Conservation (phyloP, 148 eudicot genomes). For the Linanthus parryae region DNA sequence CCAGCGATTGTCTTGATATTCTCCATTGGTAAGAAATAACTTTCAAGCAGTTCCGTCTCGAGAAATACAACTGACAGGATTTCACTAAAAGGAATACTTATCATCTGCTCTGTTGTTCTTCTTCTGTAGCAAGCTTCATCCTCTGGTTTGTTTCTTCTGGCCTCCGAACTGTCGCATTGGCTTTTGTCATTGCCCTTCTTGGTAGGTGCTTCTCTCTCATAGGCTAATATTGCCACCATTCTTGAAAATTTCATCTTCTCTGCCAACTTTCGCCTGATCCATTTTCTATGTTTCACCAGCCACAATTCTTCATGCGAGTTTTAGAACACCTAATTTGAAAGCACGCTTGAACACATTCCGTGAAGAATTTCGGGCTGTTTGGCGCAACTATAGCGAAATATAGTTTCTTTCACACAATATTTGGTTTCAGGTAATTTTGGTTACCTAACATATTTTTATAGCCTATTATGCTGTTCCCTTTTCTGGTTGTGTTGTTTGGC, state of each 20-base stretch:
- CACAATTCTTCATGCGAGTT: slow-evolving; percentile 85
- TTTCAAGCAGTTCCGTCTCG: slow-evolving; percentile 1
- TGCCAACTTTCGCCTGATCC: not conserved
- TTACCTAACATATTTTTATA: no score
- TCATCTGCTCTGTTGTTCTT: no score
- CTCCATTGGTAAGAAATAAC: slow-evolving; percentile 43
- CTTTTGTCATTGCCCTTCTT: slow-evolving; percentile 58
- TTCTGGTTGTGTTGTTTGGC: no score
- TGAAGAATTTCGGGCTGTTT: slow-evolving; percentile 97
- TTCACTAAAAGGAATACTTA: no score
- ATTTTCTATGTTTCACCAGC: slow-evolving; percentile 40
- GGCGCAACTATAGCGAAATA: slow-evolving; percentile 95
- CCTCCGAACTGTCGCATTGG: slow-evolving; percentile 66
- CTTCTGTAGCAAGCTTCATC: slow-evolving; percentile 59
- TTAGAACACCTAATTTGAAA: slow-evolving; percentile 92
- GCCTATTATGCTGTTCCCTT: no score
- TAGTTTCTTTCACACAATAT: slow-evolving; percentile 33
- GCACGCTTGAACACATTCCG: slow-evolving; percentile 97
- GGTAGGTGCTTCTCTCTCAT: slow-evolving; percentile 28
- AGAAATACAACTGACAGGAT: no score
- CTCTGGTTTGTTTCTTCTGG: slow-evolving; percentile 94
- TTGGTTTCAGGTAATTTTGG: no score
- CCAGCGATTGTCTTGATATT: slow-evolving; percentile 69
- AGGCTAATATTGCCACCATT: no score
- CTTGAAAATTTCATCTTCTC: no score